Evolutionary conservation across 306 rosid species (phyloP), one percentile per base, ranked within the genome.

Genomic region (Rosa lucieae): DNA sequence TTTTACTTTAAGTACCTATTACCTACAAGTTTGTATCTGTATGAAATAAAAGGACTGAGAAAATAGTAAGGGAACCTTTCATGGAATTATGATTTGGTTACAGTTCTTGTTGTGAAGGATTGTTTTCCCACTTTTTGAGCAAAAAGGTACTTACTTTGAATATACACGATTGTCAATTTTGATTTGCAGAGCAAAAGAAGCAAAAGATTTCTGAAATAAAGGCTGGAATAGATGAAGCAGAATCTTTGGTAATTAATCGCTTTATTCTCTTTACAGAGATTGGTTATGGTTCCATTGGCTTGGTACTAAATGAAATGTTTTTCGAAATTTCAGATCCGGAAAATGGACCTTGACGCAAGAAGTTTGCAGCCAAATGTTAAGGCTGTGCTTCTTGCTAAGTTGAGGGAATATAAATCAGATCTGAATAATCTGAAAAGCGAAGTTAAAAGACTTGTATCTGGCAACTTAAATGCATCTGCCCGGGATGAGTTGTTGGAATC

Each of bases 301-400:
- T 17, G 79, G 67, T 65, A 67, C 55, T 78, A 79, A 76, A 76
- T 62, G 42, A n/a, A 56, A 48, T 71, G 66, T 80, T 82, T 58
- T 39, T 73, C 40, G 53, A 83, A 66, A 43, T 77, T 86, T 75
- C 82, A 94, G 99, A 89, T 90, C 78, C 88, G 91, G 39, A 91
- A 91, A 84, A 92, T 94, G 99, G 92, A 94, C 89, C 92, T 94
- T 7, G 97, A 92, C 78, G 99, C 99, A 15, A 88, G 97, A 91
- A 89, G 87, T 91, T 89, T 94, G 94, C 99, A 86, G 83, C 97
- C 99, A 59, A 91, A 87, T 78, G 63, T 90, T 37, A 94, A 85
- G 92, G 95, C 77, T 51, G 85, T 85, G 72, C 97, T 94, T 85
- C 97, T 94, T 83, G 92, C 92, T 76, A 94, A 89, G 88, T 85